Base-by-base conservation (phyloP, 345 rosid genomes). In the Boechera stricta region DNA sequence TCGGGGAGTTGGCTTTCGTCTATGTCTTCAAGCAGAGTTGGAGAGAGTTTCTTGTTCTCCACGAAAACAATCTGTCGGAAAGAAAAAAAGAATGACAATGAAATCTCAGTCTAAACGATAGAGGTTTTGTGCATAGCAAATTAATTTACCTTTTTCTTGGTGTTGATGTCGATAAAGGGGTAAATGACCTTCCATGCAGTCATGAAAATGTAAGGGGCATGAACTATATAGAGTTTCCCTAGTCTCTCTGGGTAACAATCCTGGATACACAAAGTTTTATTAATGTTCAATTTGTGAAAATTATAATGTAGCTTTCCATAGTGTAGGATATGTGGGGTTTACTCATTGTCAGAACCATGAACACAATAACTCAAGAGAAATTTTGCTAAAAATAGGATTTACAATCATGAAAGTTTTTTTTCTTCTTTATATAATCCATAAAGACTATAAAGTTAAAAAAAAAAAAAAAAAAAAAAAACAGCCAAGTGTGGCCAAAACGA, bases 171-270 rank as follows among this genome's bases (percentile, higher is more conserved):
- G 21, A 92, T 92, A 63, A 92, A 92, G 0, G 97, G 97, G 82
- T 84, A 92, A 63, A 92, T 58, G 48, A 79, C 80, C 84, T 90
- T 94, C 97, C 97, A 94, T 18, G 89, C 98, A 2, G 97, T 82
- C 98, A 90, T 85, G 78, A 94, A 94, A 59, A 94, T 5, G 68
- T 88, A 88, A 6, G 98, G 98, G 3, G 81, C 87, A 73, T 94
- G 90, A 59, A 92, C 86, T 44, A 94, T 76, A 18, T 71, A 82
- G 49, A 90, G 74, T 66, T 89, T 94, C 53, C 89, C 98, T 15
- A 94, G 80, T 80, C 98, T 87, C 85, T 94, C 97, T 0, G 97
- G 98, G 65, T 84, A 91, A 73, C 89, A 90, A 64, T 94, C 98
- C 98, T 75, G 67, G 0, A 16, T 4, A 4, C n/a, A 28, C 7